Percentiles rank a stretch among this genome's conserved stretches.
Evolutionary conservation across 2,329 filamentous ascomycete genomes (phyloP).

Genomic region (Curvularia verruculosa): DNA sequence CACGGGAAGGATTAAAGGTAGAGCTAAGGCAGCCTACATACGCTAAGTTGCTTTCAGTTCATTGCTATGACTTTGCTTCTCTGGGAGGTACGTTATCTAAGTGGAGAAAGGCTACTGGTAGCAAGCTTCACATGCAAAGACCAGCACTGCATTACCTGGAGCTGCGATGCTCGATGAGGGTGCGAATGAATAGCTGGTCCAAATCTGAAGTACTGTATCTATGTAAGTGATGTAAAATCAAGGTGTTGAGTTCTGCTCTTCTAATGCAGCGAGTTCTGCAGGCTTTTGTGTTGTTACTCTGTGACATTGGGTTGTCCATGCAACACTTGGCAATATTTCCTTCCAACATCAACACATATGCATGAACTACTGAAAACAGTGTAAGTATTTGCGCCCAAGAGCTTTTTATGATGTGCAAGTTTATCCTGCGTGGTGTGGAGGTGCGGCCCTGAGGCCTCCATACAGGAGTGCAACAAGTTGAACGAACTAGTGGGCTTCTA

Average conservation of each 20-base stretch:
- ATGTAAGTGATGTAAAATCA: not conserved
- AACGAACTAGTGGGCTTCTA: conserved; percentile 31
- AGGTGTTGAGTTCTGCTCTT: not conserved
- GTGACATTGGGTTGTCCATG: not conserved
- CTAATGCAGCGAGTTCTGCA: not conserved
- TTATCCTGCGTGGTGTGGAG: conserved; percentile 1
- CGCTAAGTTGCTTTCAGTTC: not conserved
- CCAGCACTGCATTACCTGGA: not conserved
- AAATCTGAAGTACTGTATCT: not conserved
- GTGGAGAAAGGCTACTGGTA: not conserved
- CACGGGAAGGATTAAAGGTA: not conserved
- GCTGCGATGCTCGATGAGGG: not conserved
- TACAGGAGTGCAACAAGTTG: conserved; percentile 21
- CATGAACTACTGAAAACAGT: not conserved
- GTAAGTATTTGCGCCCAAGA: too few relatives aligned
- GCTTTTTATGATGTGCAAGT: not conserved
- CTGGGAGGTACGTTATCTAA: too few relatives aligned
- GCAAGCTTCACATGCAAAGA: not conserved
- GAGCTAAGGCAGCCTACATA: not conserved
- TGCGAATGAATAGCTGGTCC: not conserved
- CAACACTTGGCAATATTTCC: not conserved
- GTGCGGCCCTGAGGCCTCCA: conserved; percentile 11
- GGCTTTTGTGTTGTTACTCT: not conserved
- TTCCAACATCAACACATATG: not conserved
- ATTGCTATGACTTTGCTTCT: not conserved